Percentiles rank a stretch among this genome's conserved stretches.
phyloP scores from a whole-genome alignment of 2,329 filamentous ascomycete species.

The Simplicillium aogashimaense region DNA sequence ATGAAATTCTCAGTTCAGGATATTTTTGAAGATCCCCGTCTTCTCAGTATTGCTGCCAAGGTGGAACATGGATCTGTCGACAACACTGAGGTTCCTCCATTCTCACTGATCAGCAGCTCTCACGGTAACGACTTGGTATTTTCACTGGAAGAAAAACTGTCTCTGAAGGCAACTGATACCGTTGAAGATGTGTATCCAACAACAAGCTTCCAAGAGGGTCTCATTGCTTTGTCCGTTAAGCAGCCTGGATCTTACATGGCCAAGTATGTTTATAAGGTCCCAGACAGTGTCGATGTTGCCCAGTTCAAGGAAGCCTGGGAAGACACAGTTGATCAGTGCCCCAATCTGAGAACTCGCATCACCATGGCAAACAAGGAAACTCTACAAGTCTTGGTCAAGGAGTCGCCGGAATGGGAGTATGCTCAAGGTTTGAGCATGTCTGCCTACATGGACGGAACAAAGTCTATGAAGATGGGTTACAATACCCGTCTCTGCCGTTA shows the following conservation, averaged over 20 bases:
- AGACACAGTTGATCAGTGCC: slow-evolving; percentile 2
- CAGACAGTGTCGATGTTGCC: slow-evolving; percentile 9
- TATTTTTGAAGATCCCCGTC: slow-evolving; percentile 25
- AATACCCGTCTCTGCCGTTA: neutral
- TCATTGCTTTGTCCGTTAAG: slow-evolving; percentile 20
- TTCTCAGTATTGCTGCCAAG: slow-evolving; percentile 3
- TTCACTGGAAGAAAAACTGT: too few species aligned
- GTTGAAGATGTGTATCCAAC: slow-evolving; percentile 7
- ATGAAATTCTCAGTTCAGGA: slow-evolving; percentile 36
- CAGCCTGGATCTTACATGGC: slow-evolving; percentile 21
- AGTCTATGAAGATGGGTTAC: neutral
- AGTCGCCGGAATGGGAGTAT: slow-evolving; percentile 3
- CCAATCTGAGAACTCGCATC: slow-evolving; percentile 6
- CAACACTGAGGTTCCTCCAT: too few species aligned
- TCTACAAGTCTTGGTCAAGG: slow-evolving; percentile 5
- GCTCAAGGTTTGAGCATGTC: neutral
- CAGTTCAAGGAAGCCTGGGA: slow-evolving; percentile 17
- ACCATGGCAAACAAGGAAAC: slow-evolving; percentile 3
- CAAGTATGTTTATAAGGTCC: slow-evolving; percentile 12
- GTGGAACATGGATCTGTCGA: neutral
- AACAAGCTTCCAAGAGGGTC: slow-evolving; percentile 13
- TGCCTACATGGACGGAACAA: neutral
- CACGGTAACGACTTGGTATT: too few species aligned
- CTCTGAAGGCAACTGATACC: too few species aligned
- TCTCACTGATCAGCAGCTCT: slow-evolving; percentile 18